These are phyloP conservation scores for Aquilaria yunnanensis DNA, from an alignment of 345 rosid genomes.

Conservation along the genomic window DNA sequence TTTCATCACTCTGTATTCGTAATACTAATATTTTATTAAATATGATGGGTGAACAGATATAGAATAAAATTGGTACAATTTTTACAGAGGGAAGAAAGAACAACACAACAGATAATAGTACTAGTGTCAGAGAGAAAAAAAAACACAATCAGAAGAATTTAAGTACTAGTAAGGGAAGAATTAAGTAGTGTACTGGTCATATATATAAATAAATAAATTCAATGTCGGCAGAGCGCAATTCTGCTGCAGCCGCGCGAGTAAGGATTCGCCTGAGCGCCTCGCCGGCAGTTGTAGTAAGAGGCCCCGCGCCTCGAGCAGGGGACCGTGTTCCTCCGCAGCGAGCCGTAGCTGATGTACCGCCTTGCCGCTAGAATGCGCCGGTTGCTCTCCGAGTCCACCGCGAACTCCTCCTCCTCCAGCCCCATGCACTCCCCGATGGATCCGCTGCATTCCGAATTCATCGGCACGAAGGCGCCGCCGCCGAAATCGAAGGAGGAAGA, in stretches of 20 bases:
- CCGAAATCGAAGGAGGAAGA: constrained; percentile 28
- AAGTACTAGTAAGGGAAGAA: not conserved
- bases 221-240: constrained; percentile 79
- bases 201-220: not conserved
- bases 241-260: constrained; percentile 75
- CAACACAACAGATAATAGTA: too few species aligned
- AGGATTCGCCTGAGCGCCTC: constrained; percentile 76
- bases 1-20: too few species aligned
- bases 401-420: constrained; percentile 41
- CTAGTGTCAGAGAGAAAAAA: too few species aligned
- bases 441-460: constrained; percentile 56
- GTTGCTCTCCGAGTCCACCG: constrained; percentile 66
- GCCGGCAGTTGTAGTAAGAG: constrained; percentile 79
- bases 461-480: constrained; percentile 30
- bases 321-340: constrained; percentile 67
- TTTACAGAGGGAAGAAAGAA: too few species aligned
- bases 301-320: constrained; percentile 93
- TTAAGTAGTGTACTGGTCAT: not conserved
- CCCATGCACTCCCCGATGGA: constrained; percentile 57
- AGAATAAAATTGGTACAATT: too few species aligned
- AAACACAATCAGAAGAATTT: too few species aligned
- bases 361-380: constrained; percentile 66
- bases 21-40: too few species aligned
- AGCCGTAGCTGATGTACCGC: constrained; percentile 85
- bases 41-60: too few species aligned